Conservation (phyloP, 768 basidiomycete species). For the Lentinula aciculospora region DNA sequence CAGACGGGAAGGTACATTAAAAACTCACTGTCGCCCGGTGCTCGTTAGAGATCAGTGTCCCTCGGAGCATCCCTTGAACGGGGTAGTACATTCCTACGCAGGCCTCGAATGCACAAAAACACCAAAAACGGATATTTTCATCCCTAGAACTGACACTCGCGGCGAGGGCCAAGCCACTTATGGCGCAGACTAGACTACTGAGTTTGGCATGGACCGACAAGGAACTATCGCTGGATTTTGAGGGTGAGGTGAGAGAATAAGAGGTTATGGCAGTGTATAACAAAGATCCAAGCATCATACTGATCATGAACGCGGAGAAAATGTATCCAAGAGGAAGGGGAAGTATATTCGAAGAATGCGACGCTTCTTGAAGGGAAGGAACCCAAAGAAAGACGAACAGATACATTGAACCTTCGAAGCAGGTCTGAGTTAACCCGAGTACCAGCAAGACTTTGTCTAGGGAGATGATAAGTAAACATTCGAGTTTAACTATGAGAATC, state of each 20-base stretch:
- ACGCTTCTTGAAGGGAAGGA: constrained; percentile 62
- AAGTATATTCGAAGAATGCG: constrained; percentile 25
- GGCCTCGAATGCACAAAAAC: constrained; percentile 70
- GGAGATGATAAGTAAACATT: neutral
- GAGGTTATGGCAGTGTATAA: constrained; percentile 50
- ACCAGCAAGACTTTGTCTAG: constrained; percentile 52
- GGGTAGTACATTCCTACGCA: constrained; percentile 81
- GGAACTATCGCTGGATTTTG: constrained; percentile 22
- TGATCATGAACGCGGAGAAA: constrained; percentile 77
- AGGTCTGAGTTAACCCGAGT: constrained; percentile 70
- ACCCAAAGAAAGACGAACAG: constrained; percentile 85
- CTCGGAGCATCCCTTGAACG: constrained; percentile 69
- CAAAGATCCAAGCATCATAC: constrained; percentile 77
- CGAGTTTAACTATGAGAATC: neutral
- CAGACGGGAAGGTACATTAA: neutral
- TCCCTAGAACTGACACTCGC: constrained; percentile 35
- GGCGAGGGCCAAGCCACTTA: constrained; percentile 51
- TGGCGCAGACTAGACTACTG: constrained; percentile 56
- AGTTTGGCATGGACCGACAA: constrained; percentile 63
- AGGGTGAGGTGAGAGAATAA: constrained; percentile 17
- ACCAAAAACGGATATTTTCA: constrained; percentile 57
- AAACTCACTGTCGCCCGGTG: constrained; percentile 63
- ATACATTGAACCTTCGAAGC: constrained; percentile 84
- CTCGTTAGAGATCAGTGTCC: constrained; percentile 61
- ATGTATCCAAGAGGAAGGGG: constrained; percentile 71